A percentile compares a stretch with the other conserved stretches of the same genome.
phyloP scores from a whole-genome alignment of 805 yeast species.

The Kodamaea lidongshanica region DNA sequence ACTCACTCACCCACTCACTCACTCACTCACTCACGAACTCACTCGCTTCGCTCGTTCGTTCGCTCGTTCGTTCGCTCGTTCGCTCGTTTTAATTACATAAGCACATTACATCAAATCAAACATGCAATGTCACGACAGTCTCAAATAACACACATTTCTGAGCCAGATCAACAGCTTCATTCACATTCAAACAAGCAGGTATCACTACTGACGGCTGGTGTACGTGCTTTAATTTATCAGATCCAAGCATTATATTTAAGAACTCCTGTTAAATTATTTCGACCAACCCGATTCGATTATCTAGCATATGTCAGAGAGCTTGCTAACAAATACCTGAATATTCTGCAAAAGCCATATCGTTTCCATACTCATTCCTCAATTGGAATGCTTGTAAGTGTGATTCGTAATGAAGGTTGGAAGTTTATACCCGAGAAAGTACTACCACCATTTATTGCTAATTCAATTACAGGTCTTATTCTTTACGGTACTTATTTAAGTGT shows the following conservation, averaged over 20 bases:
- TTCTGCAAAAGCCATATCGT: slow-evolving; percentile 44
- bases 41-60: no score
- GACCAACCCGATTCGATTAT: slow-evolving; percentile 88
- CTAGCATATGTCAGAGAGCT: slow-evolving; percentile 58
- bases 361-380: slow-evolving; percentile 70
- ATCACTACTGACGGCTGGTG: slow-evolving; percentile 79
- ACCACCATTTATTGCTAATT: slow-evolving; percentile 85
- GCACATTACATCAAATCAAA: no score
- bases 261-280: slow-evolving; percentile 76
- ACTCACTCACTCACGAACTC: no score
- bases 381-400: slow-evolving; percentile 66
- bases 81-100: no score
- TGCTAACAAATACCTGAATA: slow-evolving; percentile 40
- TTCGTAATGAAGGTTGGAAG: slow-evolving; percentile 75
- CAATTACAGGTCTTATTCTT: slow-evolving; percentile 80
- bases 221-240: slow-evolving; percentile 77
- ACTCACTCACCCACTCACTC: no score
- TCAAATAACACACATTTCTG: no score
- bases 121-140: no score
- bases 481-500: slow-evolving; percentile 74
- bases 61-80: no score
- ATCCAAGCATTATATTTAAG: slow-evolving; percentile 71
- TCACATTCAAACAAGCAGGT: slow-evolving; percentile 42
- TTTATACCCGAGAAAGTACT: slow-evolving; percentile 78
- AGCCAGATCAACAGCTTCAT: no score